phyloP scores from a whole-genome alignment of 352 stramenopile genomes.

The Pythium dissotocum region DNA sequence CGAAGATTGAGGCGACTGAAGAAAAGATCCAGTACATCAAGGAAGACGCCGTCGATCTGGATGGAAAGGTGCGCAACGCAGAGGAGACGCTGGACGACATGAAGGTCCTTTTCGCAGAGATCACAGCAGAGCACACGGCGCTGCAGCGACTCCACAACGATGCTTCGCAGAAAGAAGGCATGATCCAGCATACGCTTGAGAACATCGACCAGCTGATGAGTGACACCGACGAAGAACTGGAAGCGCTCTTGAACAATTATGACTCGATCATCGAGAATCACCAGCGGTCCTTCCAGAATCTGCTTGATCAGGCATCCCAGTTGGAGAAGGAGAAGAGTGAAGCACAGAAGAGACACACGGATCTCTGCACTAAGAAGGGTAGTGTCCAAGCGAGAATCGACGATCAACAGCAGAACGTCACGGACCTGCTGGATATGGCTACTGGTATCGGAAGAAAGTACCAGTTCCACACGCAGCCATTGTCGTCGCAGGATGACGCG shows the following conservation, averaged over 20 bases:
- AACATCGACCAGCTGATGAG: slow-evolving; percentile 76
- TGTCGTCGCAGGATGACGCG: slow-evolving; percentile 57
- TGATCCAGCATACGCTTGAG: slow-evolving; percentile 35
- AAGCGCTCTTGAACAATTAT: slow-evolving; percentile 53
- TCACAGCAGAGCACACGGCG: slow-evolving; percentile 35
- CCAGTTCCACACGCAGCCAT: slow-evolving; percentile 47
- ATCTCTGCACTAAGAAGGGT: slow-evolving; percentile 41
- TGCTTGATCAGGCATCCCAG: slow-evolving; percentile 39
- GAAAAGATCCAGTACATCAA: slow-evolving; percentile 42
- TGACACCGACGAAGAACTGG: slow-evolving; percentile 64
- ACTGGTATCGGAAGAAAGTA: slow-evolving; percentile 56
- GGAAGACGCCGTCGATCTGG: slow-evolving; percentile 37
- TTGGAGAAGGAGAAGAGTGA: slow-evolving; percentile 34
- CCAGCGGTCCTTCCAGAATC: slow-evolving; percentile 26
- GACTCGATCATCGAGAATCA: slow-evolving; percentile 55
- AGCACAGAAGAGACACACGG: slow-evolving; percentile 36
- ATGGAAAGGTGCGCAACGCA: slow-evolving; percentile 41
- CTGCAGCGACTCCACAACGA: slow-evolving; percentile 43
- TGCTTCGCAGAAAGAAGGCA: slow-evolving; percentile 40
- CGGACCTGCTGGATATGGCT: slow-evolving; percentile 47
- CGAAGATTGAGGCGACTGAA: slow-evolving; percentile 54
- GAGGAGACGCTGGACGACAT: slow-evolving; percentile 61
- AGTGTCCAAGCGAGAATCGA: slow-evolving; percentile 58
- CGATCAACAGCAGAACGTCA: slow-evolving; percentile 37
- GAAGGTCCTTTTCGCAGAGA: slow-evolving; percentile 46